These are phyloP conservation scores for Pholiota microspora DNA, from an alignment of 768 basidiomycete genomes.

Conservation along the genomic window DNA sequence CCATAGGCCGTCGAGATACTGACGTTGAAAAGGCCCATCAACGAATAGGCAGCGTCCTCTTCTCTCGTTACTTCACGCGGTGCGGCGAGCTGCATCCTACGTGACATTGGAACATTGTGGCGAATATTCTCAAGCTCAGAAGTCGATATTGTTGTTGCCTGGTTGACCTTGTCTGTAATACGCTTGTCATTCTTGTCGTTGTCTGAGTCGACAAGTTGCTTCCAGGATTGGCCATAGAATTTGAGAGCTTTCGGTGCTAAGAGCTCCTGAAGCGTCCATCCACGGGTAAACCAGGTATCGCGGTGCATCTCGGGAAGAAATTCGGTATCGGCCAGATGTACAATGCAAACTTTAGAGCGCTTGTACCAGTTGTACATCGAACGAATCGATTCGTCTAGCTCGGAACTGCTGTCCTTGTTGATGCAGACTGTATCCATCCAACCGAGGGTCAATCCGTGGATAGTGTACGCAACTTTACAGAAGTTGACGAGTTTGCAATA, in stretches of 20 bases:
- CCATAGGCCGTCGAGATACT: neutral
- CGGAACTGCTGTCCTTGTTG: constrained; percentile 1
- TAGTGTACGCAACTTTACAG: neutral
- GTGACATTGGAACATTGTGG: neutral
- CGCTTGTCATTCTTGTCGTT: neutral
- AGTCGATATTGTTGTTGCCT: neutral
- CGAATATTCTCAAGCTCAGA: neutral
- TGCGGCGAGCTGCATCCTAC: neutral
- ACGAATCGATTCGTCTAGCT: neutral
- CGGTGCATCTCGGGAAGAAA: neutral
- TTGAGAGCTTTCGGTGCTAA: neutral
- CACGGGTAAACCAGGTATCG: neutral
- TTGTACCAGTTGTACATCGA: neutral
- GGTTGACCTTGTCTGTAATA: neutral
- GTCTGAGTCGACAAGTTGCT: neutral
- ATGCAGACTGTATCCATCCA: constrained; percentile 4
- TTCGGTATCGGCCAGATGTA: too few species aligned
- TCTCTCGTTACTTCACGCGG: neutral
- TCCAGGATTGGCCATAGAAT: neutral
- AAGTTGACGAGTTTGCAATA: neutral
- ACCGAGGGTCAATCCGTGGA: neutral
- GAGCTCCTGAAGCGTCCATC: neutral
- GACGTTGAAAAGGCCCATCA: neutral
- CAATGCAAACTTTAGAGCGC: neutral
- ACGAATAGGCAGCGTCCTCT: neutral